Evolutionary conservation across 1,284 basidiomycete genomes (phyloP).

Genomic region (Thelephora terrestris): DNA sequence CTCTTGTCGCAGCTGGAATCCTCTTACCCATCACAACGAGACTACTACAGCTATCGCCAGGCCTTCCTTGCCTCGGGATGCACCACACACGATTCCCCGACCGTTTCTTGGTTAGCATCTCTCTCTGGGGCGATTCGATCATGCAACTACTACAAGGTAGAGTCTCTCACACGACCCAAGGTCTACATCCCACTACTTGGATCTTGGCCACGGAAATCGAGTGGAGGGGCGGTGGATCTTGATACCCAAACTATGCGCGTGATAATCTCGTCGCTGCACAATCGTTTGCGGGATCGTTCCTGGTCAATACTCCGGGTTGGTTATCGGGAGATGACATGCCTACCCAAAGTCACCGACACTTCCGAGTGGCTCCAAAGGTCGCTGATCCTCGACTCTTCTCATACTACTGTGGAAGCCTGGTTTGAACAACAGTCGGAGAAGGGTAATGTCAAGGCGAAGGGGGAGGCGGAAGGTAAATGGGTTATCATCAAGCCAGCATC

Average conservation of each 20-base stretch:
- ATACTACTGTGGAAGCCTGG: constrained; percentile 40
- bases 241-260: constrained; percentile 31
- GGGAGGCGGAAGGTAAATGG: constrained; percentile 46
- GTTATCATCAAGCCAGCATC: constrained; percentile 26
- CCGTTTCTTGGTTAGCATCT: not conserved
- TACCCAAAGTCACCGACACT: constrained; percentile 23
- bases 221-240: constrained; percentile 17
- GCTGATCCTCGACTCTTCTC: constrained; percentile 24
- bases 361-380: constrained; percentile 31
- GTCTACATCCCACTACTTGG: constrained; percentile 12
- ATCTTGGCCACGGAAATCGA: constrained; percentile 2
- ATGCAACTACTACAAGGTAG: not conserved
- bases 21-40: constrained; percentile 48
- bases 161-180: constrained; percentile 13
- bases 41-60: constrained; percentile 37
- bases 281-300: constrained; percentile 37
- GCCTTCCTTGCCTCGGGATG: constrained; percentile 23
- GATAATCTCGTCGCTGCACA: constrained; percentile 37
- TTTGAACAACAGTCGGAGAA: constrained; percentile 28
- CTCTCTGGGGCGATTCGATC: constrained; percentile 8
- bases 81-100: not conserved
- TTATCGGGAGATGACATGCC: constrained; percentile 51
- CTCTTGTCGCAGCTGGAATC: constrained; percentile 45
- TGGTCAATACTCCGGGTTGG: constrained; percentile 54
- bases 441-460: constrained; percentile 41